Conservation (phyloP, 1,284 basidiomycete species). For the Leccinum huronense region DNA sequence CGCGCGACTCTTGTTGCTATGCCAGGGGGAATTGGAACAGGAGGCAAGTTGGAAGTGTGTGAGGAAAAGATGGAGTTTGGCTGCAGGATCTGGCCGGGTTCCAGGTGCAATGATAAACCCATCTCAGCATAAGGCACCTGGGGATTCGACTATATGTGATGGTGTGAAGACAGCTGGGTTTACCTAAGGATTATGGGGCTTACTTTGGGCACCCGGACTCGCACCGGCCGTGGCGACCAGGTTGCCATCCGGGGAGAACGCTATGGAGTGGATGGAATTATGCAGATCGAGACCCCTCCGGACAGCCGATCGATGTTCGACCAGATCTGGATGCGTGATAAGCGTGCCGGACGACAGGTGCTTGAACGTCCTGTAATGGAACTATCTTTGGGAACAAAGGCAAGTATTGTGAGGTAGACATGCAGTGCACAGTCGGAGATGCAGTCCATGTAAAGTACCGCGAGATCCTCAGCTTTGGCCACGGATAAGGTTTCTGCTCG, state of each 20-base stretch:
- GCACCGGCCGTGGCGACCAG: slow-evolving; percentile 21
- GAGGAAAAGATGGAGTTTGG: slow-evolving; percentile 22
- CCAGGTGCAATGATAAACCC: slow-evolving; percentile 43
- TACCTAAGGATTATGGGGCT: slow-evolving; percentile 7
- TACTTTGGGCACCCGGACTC: slow-evolving; percentile 24
- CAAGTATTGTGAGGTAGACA: slow-evolving; percentile 19
- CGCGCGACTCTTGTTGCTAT: slow-evolving; percentile 1
- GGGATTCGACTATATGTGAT: slow-evolving; percentile 14
- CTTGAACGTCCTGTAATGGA: slow-evolving; percentile 15
- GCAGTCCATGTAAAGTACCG: slow-evolving; percentile 23
- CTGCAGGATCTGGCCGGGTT: slow-evolving; percentile 55
- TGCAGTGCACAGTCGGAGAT: slow-evolving; percentile 28
- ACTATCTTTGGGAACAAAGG: not conserved
- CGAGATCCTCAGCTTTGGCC: slow-evolving; percentile 3
- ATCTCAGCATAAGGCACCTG: slow-evolving; percentile 5
- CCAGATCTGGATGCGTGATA: not conserved
- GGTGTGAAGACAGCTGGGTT: slow-evolving; percentile 16
- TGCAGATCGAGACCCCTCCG: slow-evolving; percentile 9
- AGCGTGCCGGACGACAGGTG: slow-evolving; percentile 15
- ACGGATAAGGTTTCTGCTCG: too few species aligned
- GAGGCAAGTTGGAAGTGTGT: slow-evolving; percentile 5
- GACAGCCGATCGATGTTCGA: not conserved
- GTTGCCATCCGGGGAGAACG: slow-evolving; percentile 19
- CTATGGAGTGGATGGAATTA: slow-evolving; percentile 15
- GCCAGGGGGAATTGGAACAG: slow-evolving; percentile 6